phyloP scores from a whole-genome alignment of 2,329 filamentous ascomycete species.

The Bipolaris victoriae region DNA sequence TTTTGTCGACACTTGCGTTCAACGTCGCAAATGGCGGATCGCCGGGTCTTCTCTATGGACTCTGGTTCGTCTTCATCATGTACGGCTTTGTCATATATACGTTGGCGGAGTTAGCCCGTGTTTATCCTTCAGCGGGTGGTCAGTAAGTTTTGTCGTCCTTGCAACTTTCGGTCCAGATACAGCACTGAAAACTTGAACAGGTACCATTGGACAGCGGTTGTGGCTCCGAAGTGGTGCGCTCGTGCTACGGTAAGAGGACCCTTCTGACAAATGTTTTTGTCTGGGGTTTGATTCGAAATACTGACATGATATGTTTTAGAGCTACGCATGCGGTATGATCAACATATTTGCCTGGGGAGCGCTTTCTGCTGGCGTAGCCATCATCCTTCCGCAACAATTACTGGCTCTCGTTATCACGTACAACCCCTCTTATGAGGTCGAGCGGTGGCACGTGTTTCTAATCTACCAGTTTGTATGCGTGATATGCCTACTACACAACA shows the following conservation, averaged over 20 bases:
- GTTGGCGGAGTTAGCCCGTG: background rate
- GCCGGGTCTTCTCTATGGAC: background rate
- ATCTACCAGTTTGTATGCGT: background rate
- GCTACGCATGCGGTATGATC: slow-evolving; percentile 1
- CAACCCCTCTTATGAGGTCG: background rate
- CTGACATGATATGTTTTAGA: background rate
- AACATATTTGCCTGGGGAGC: background rate
- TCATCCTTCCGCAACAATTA: background rate
- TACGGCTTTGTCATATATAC: background rate
- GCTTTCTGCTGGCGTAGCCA: background rate
- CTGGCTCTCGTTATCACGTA: background rate
- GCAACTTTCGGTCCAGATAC: background rate
- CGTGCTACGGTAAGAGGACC: background rate
- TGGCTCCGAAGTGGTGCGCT: background rate
- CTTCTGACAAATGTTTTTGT: background rate
- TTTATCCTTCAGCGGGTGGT: background rate
- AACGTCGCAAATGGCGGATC: background rate
- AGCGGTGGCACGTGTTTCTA: background rate
- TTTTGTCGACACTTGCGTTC: background rate
- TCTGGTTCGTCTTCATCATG: slow-evolving; percentile 1
- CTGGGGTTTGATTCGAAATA: background rate
- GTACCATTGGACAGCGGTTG: slow-evolving; percentile 1
- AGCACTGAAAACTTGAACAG: background rate
- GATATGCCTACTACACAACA: background rate
- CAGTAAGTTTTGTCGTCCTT: background rate